Percentiles rank a stretch among this genome's conserved stretches.
These are phyloP conservation scores for Suillus sp. DNA, from an alignment of 768 basidiomycete species.

Conservation along the genomic window DNA sequence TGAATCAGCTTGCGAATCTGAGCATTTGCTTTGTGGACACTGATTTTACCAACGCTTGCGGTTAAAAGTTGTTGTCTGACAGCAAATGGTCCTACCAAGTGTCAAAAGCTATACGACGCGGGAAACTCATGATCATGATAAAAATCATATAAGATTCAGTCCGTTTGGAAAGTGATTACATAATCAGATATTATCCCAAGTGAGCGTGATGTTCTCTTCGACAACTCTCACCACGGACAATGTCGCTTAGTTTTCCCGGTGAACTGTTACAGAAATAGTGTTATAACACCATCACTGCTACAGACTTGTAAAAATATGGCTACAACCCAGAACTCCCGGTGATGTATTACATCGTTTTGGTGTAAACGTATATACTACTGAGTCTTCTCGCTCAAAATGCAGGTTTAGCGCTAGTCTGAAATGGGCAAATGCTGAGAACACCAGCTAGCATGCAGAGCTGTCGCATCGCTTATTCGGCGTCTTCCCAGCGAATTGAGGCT, in stretches of 20 bases:
- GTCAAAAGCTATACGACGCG: neutral
- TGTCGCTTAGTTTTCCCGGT: neutral
- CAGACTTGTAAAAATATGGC: no score
- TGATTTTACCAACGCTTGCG: slow-evolving; percentile 15
- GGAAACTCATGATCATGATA: no score
- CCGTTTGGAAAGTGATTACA: no score
- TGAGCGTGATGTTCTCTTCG: neutral
- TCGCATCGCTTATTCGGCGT: neutral
- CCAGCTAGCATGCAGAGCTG: neutral
- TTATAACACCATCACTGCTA: no score
- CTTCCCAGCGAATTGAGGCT: neutral
- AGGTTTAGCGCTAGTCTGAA: neutral
- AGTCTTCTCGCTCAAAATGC: slow-evolving; percentile 14
- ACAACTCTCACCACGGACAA: neutral
- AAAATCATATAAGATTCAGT: neutral
- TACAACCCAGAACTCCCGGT: neutral
- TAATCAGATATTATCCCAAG: neutral
- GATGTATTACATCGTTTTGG: neutral
- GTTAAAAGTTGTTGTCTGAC: slow-evolving; percentile 12
- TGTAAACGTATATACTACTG: no score
- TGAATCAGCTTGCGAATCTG: slow-evolving; percentile 15
- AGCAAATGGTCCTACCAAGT: neutral
- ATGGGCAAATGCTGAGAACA: slow-evolving; percentile 3
- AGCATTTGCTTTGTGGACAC: slow-evolving; percentile 12
- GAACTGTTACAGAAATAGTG: neutral